Percentiles rank a stretch among this genome's conserved stretches.
phyloP scores from a whole-genome alignment of 768 basidiomycete species.

The Pluteus cervinus region DNA sequence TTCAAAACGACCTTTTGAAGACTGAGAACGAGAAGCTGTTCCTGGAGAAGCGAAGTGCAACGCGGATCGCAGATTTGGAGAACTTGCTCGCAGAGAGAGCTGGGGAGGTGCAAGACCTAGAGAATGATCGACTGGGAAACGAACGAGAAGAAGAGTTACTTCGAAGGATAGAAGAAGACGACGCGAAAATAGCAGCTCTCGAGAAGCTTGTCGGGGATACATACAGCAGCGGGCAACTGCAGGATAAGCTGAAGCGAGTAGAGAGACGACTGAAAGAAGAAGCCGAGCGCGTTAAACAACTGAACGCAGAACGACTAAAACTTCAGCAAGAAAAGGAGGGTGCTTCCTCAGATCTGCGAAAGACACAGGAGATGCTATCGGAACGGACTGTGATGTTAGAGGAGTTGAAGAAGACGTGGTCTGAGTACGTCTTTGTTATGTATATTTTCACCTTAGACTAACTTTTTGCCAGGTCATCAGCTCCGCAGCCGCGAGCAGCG shows the following conservation, averaged over 20 bases:
- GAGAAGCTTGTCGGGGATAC: constrained; percentile 41
- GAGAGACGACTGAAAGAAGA: constrained; percentile 38
- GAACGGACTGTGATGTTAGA: too few species aligned
- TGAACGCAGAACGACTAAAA: constrained; percentile 32
- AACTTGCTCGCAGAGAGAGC: constrained; percentile 47
- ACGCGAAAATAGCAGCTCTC: constrained; percentile 54
- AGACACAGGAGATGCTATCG: too few species aligned
- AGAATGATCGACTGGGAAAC: constrained; percentile 31
- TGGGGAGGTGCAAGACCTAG: constrained; percentile 48
- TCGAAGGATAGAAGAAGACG: constrained; percentile 68
- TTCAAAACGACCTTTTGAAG: constrained; percentile 42
- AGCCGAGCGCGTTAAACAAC: constrained; percentile 31
- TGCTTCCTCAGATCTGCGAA: constrained; percentile 37
- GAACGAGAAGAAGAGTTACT: constrained; percentile 56
- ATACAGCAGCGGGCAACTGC: constrained; percentile 29
- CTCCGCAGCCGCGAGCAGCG: too few species aligned
- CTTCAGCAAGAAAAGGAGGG: constrained; percentile 53
- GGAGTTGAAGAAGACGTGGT: too few species aligned
- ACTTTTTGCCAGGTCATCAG: too few species aligned
- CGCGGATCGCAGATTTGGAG: constrained; percentile 38
- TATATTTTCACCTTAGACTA: too few species aligned
- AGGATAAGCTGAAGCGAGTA: constrained; percentile 32
- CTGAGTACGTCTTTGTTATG: too few species aligned
- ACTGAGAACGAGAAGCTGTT: constrained; percentile 57
- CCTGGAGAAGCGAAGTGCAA: constrained; percentile 37